Conservation (phyloP, 2,329 filamentous ascomycete species). For the Xylariaceae sp. region DNA sequence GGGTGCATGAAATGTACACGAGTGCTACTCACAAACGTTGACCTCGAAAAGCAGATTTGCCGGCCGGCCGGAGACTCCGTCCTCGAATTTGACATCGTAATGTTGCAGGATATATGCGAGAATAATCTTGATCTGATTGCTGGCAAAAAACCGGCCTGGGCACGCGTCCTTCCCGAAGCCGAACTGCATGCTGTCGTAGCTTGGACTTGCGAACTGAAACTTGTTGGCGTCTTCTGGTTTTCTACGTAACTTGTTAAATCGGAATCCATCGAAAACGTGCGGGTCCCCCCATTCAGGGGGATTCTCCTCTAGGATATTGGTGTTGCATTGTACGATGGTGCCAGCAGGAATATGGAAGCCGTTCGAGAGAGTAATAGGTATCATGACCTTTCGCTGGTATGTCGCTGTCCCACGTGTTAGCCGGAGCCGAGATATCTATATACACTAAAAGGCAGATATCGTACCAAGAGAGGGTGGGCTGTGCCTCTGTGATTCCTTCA, state of each 20-base stretch:
- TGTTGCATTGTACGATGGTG: conserved; percentile 32
- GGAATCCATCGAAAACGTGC: conserved; percentile 32
- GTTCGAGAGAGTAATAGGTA: conserved; percentile 37
- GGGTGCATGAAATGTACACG: background rate
- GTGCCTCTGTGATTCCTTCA: conserved; percentile 42
- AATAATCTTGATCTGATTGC: conserved; percentile 42
- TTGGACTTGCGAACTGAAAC: conserved; percentile 40
- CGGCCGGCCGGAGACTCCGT: conserved; percentile 26
- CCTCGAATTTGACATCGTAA: conserved; percentile 33
- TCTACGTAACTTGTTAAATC: conserved; percentile 34
- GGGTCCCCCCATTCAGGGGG: conserved; percentile 32
- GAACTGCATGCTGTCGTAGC: conserved; percentile 40
- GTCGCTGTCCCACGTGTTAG: conserved; percentile 26
- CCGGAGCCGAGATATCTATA: background rate
- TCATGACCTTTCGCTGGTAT: conserved; percentile 34
- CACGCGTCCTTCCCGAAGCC: conserved; percentile 45
- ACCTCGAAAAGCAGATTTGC: conserved; percentile 36
- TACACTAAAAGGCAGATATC: background rate
- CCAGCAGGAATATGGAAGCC: conserved; percentile 37
- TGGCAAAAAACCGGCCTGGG: conserved; percentile 45
- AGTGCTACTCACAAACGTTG: conserved; percentile 21
- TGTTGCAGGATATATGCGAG: conserved; percentile 31
- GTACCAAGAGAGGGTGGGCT: conserved; percentile 36
- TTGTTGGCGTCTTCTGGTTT: conserved; percentile 27
- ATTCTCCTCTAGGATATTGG: conserved; percentile 33